Conservation (phyloP, 73 alveolate genomes). For the Diophrys sp. region DNA sequence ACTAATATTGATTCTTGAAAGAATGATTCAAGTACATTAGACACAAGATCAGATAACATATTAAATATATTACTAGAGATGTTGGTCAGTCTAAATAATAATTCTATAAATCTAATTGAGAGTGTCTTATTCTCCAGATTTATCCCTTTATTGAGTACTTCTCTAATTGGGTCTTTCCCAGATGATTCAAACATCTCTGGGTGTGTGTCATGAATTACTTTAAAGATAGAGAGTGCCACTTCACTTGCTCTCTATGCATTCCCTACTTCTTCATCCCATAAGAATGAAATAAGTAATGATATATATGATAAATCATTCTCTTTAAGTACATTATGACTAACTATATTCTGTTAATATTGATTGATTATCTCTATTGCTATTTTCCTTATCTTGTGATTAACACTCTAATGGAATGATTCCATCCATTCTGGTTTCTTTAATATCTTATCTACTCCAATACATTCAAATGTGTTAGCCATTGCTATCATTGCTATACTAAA, state of each 20-base stretch:
- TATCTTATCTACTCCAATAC: not conserved
- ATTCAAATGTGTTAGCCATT: not conserved
- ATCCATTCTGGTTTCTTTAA: not conserved
- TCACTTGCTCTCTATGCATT: not conserved
- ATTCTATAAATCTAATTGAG: not conserved
- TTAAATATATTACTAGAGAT: not conserved
- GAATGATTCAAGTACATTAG: not conserved
- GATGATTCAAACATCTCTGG: no score
- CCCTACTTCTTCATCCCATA: not conserved
- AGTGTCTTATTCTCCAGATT: not conserved
- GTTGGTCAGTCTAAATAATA: not conserved
- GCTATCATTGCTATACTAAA: not conserved
- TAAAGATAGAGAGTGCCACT: no score
- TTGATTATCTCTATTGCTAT: not conserved
- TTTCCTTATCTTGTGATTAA: not conserved
- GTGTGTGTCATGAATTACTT: no score
- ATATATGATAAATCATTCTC: not conserved
- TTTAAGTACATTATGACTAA: not conserved
- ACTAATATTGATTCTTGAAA: not conserved
- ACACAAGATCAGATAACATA: not conserved
- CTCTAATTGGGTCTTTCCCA: no score
- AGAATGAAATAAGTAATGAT: not conserved
- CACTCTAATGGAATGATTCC: not conserved
- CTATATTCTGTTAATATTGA: not conserved
- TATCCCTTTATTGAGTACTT: not conserved